Evolutionary conservation across 805 yeast genomes (phyloP), one percentile per base, ranked within the genome.

Genomic region (Suhomyces sp.): DNA sequence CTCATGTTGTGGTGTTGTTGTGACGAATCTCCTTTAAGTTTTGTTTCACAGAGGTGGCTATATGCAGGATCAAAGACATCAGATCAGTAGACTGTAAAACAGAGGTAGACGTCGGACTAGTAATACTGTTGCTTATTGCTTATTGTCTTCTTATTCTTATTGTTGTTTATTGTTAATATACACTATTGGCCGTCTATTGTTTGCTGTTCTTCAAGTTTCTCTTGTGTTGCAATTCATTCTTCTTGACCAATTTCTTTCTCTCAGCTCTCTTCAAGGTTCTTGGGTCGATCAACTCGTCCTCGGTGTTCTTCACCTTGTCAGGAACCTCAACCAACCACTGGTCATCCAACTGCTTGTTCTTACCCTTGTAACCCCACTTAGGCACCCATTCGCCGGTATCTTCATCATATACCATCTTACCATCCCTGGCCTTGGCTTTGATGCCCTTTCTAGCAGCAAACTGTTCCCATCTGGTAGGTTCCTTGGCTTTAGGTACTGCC

Each of bases 311-410:
- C 27, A 79, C 85, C 60, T 85, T 80, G 50, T 88, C 96, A 54
- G 90, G 89, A 55, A 93, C 88, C 73, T 94, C 99, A 53, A 93
- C 97, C 66, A 90, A 79, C 99, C 99, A 94, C 72, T 94, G 97
- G 64, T 80, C 74, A 64, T 93, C 98, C 60, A 85, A 66, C 51
- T 84, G 83, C 74, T 94, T 93, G 73, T 94, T 94, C 72, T 84
- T 84, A 65, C 98, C 98, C 59, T 88, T 86, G 77, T 87, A 93
- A 55, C 99, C 99, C 99, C 99, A 94, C 72, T 91, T 93, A 63
- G 96, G 93, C 56, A 87, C 97, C 99, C 99, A 94, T 72, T 91
- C 92, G 49, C 93, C 92, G 29, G 82, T 74, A 31, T 82, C 94
- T 70, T 94, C 98, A 70, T 94, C 97, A 63, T 76, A 94, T 1